Evolutionary conservation across 2,329 filamentous ascomycete species (phyloP), one percentile per base, ranked within the genome.

Genomic region (Fusarium avenaceum): DNA sequence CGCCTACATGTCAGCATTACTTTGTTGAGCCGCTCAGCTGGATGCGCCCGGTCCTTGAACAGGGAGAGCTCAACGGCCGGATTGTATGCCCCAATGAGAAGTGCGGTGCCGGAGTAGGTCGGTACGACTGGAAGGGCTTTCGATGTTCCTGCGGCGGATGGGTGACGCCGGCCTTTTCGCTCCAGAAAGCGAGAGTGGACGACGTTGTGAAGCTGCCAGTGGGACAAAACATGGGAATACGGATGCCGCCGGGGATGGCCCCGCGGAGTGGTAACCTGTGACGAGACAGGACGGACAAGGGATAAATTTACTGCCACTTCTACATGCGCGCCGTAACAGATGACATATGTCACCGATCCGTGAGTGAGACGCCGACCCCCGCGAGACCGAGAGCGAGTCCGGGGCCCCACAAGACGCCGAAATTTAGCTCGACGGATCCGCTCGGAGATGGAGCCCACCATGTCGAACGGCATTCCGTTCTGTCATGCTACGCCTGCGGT

Each of bases 91-190:
- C 96, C 11, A 92, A 90, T 71, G 61, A 77, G 10, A 91, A 90
- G 74, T 99, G 96, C 78, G 88, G 87, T 46, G 89, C 92, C 40
- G 93, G 93, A 52, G 88, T 98, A 47, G 96, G 96, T 39, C 92
- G 96, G 73, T 99, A 97, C 76, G 92, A 95, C 52, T 99, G 96
- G 96, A 93, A 96, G 77, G 96, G 96, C 15, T 91, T 97, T 85
- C 90, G 89, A 77, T 99, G 96, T 81, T 96, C 89, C 76, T 99
- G 96, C 78, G 89, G 91, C 38, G 89, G 90, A 65, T 98, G 96
- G 95, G 86, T 97, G 22, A 92, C 94, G 50, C 95, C 96, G 10
- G 94, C 92, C 1, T 96, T 99, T 77, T 95, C 92, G 64, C 83
- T 98, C 64, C 90, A 93, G 54, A 92, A 90, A 78, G 90, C 91